phyloP scores from a whole-genome alignment of 140 eudicot genomes.

The Anethum foeniculum region DNA sequence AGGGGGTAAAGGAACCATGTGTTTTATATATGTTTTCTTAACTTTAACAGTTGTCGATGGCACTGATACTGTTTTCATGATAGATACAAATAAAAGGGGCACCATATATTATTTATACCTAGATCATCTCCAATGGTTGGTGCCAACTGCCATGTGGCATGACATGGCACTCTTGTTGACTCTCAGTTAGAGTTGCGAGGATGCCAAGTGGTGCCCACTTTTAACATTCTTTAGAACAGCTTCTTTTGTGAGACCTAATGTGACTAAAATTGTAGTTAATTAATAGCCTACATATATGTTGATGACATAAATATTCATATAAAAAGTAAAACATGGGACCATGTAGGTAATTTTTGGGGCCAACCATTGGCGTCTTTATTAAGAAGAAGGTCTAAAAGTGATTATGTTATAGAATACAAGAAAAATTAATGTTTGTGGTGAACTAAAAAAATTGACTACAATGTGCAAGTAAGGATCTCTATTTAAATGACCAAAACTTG shows the following conservation, averaged over 20 bases:
- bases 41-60: neutral
- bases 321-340: neutral
- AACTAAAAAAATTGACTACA: too few relatives aligned
- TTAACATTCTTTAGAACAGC: too few relatives aligned
- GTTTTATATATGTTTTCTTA: neutral
- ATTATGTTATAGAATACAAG: too few relatives aligned
- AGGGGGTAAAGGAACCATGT: neutral
- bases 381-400: neutral
- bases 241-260: neutral
- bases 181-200: too few relatives aligned
- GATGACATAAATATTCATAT: neutral
- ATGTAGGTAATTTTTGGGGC: neutral
- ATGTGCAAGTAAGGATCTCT: neutral
- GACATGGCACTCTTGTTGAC: too few relatives aligned
- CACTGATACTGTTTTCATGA: neutral
- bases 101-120: too few relatives aligned
- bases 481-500: neutral
- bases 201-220: too few relatives aligned
- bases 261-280: neutral
- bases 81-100: too few relatives aligned
- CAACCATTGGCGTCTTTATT: neutral
- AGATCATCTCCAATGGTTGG: too few relatives aligned
- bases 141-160: too few relatives aligned
- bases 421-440: neutral
- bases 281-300: neutral